Evolutionary conservation across 768 basidiomycete genomes (phyloP), one percentile per base, ranked within the genome.

Genomic region (Phanerochaete carnosa): DNA sequence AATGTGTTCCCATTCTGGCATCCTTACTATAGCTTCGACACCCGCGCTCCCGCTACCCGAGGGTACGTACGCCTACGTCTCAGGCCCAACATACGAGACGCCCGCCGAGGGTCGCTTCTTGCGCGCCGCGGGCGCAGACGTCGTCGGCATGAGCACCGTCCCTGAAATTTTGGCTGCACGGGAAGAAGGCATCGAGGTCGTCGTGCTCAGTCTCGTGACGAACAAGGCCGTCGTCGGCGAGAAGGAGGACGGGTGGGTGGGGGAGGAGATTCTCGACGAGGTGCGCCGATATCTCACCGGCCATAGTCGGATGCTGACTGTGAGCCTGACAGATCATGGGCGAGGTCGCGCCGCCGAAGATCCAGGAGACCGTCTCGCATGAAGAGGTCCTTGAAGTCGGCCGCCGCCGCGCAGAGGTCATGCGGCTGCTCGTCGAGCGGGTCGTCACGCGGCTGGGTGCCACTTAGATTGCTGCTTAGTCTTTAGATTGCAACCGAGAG

Each of bases 131-230:
- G 94, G 94, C 2, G 94, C 89, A 0, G 92, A 93, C 66, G 89
- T 94, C n/a, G 94, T 95, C 1, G 94, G 94, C 1, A 95, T 95
- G 94, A 93, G 90, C 65, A 95, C 94, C 0, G 83, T 95, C 16
- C 94, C 93, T 0, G 94, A 95, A 73, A 94, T 95, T 26, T 76
- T 94, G 25, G 89, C 85, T 0, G 94, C 89, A 9, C 74, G 85
- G 51, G 86, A 92, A 69, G 89, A 87, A 68, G 89, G 87, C 0
- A 65, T 95, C 58, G 81, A 90, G 57, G 84, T 90, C 55, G 77
- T 90, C 73, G 93, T 90, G 3, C 76, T 95, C 45, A 94, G 90
- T 65, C 79, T 95, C 58, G 90, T 94, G 28, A 95, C 93, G 28
- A 95, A 95, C 74, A 79, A 81, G 67, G 94, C 95, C 12, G 86